phyloP scores from a whole-genome alignment of 2,329 filamentous ascomycete genomes.

The Aspergillus pseudotamarii region DNA sequence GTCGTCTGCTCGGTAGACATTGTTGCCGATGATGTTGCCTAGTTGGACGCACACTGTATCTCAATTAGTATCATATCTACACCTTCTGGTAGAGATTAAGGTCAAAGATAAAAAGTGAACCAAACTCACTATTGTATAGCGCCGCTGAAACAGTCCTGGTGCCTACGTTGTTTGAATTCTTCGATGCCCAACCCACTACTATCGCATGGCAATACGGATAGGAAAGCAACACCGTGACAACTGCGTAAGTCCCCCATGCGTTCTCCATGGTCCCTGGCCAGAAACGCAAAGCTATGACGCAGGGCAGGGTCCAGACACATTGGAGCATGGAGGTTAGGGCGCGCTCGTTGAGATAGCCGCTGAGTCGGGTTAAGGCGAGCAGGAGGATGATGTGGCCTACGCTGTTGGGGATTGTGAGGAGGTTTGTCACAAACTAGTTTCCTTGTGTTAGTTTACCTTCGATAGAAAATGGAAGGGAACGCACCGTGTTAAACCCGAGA shows the following conservation, averaged over 20 bases:
- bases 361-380: slow-evolving; percentile 47
- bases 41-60: slow-evolving; percentile 5
- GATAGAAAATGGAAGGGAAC: not conserved
- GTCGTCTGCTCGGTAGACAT: slow-evolving; percentile 10
- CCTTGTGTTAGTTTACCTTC: not conserved
- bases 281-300: slow-evolving; percentile 54
- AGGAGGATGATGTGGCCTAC: slow-evolving; percentile 41
- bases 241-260: slow-evolving; percentile 55
- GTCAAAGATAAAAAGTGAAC: too few relatives aligned
- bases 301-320: slow-evolving; percentile 63
- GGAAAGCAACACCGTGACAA: slow-evolving; percentile 53
- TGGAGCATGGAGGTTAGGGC: slow-evolving; percentile 52
- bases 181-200: slow-evolving; percentile 61
- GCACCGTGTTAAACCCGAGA: slow-evolving; percentile 57
- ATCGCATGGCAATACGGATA: slow-evolving; percentile 63
- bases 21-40: slow-evolving; percentile 7
- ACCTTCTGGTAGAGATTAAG: rapidly evolving
- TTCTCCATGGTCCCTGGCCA: slow-evolving; percentile 49
- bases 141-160: slow-evolving; percentile 63
- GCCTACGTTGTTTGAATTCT: slow-evolving; percentile 64
- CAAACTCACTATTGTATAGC: slow-evolving; percentile 58
- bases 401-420: slow-evolving; percentile 59
- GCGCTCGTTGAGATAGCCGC: slow-evolving; percentile 49
- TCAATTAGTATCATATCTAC: not conserved
- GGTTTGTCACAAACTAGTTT: slow-evolving; percentile 58